phyloP scores from a whole-genome alignment of 2,329 filamentous ascomycete genomes.

The Nemania serpens region DNA sequence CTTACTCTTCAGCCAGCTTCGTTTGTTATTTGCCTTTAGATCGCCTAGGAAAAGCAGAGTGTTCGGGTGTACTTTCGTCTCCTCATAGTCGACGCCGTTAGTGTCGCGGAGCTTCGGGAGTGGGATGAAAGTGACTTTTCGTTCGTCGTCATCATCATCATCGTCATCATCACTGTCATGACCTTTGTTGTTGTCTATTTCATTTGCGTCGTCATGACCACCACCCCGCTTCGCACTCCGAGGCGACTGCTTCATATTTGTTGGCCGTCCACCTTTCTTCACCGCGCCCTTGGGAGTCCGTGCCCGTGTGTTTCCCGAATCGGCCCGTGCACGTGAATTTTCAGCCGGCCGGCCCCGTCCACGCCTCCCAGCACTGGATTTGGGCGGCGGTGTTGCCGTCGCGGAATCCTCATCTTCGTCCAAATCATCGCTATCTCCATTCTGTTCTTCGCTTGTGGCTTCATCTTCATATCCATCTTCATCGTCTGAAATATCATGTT shows the following conservation, averaged over 20 bases:
- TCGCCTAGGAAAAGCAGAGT: conserved; percentile 63
- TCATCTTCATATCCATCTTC: conserved; percentile 30
- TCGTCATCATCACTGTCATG: conserved; percentile 31
- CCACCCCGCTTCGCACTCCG: conserved; percentile 1
- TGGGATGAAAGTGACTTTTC: conserved; percentile 48
- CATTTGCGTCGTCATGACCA: not conserved
- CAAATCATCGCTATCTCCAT: conserved; percentile 33
- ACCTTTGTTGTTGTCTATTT: conserved; percentile 30
- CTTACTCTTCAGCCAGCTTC: conserved; percentile 63
- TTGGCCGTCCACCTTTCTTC: conserved; percentile 26
- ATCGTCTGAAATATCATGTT: conserved; percentile 32
- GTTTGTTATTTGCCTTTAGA: conserved; percentile 63
- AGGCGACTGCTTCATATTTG: not conserved
- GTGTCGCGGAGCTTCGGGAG: conserved; percentile 48
- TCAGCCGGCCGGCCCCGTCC: conserved; percentile 32
- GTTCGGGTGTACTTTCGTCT: conserved; percentile 60
- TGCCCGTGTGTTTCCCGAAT: not conserved
- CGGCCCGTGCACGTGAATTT: not conserved
- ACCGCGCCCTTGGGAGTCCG: not conserved
- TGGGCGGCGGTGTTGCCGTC: conserved; percentile 21
- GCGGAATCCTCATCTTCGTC: conserved; percentile 34
- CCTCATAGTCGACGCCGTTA: conserved; percentile 54
- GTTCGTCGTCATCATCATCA: conserved; percentile 30
- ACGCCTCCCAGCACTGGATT: conserved; percentile 22
- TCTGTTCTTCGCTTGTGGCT: conserved; percentile 43